These are phyloP conservation scores for Mallotus japonicus DNA, from an alignment of 441 rosid genomes.

Conservation along the genomic window DNA sequence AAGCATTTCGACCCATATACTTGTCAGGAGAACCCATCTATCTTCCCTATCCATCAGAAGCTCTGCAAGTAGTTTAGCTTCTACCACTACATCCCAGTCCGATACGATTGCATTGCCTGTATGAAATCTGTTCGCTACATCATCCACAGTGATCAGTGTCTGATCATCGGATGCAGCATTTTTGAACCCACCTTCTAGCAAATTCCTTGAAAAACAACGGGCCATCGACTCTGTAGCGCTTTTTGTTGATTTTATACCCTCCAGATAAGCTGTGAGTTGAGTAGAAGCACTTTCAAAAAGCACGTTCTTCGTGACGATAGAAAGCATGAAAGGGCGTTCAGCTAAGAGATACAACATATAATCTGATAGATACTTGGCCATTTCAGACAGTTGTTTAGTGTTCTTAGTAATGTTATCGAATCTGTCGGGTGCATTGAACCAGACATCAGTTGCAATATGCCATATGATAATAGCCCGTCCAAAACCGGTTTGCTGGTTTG, in stretches of 20 bases:
- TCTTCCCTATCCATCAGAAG: constrained; percentile 11
- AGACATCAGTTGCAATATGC: constrained; percentile 19
- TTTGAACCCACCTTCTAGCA: not conserved
- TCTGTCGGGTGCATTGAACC: not conserved
- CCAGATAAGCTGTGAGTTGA: not conserved
- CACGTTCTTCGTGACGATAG: not conserved
- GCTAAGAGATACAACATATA: constrained; percentile 19
- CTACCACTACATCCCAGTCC: constrained; percentile 5
- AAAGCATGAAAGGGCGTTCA: constrained; percentile 11
- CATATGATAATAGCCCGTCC: constrained; percentile 19
- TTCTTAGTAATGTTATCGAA: too few species aligned
- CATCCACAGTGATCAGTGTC: not conserved
- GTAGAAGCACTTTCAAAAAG: constrained; percentile 10
- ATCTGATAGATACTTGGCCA: not conserved
- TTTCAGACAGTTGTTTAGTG: too few species aligned
- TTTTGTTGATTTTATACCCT: not conserved
- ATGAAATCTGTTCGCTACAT: not conserved
- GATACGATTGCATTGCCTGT: not conserved
- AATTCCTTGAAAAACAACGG: not conserved
- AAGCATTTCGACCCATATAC: constrained; percentile 18
- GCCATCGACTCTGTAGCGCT: not conserved
- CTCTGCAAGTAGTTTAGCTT: constrained; percentile 11
- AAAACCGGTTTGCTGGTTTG: constrained; percentile 20
- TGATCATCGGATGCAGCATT: not conserved
- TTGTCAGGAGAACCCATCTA: constrained; percentile 3